Conservation (phyloP, 148 eudicot genomes). For the Silene uniflora region DNA sequence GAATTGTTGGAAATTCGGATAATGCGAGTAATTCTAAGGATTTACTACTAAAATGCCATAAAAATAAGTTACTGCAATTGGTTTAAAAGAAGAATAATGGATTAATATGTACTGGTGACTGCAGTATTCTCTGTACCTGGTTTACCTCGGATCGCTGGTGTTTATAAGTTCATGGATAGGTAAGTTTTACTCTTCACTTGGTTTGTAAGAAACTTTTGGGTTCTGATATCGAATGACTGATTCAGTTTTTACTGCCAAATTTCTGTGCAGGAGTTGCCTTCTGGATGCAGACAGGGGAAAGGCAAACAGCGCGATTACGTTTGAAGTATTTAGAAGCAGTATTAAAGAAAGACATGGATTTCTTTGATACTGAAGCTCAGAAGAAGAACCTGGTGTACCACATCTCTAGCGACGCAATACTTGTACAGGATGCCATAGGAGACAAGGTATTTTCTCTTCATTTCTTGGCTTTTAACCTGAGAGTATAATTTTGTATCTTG, state of each 20-base stretch:
- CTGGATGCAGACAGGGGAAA: slow-evolving; percentile 81
- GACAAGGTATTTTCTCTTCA: slow-evolving; percentile 47
- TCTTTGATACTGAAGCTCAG: slow-evolving; percentile 62
- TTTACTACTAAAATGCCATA: no score
- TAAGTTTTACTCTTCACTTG: slow-evolving; percentile 20
- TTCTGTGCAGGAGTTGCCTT: slow-evolving; percentile 53
- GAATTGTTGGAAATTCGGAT: no score
- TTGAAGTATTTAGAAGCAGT: slow-evolving; percentile 54
- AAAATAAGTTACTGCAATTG: no score
- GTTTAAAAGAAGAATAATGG: background rate
- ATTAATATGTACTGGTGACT: background rate
- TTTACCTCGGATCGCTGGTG: slow-evolving; percentile 54
- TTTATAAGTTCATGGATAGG: slow-evolving; percentile 63
- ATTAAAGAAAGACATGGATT: slow-evolving; percentile 48
- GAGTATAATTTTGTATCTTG: background rate
- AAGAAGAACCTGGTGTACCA: slow-evolving; percentile 47
- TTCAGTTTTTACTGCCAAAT: background rate
- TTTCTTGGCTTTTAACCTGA: slow-evolving; percentile 2
- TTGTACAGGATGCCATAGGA: slow-evolving; percentile 73
- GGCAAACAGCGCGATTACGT: slow-evolving; percentile 60
- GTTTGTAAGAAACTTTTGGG: background rate
- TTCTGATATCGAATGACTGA: background rate
- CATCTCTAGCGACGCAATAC: slow-evolving; percentile 66
- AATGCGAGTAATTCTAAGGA: no score
- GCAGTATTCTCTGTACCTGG: slow-evolving; percentile 62